Conservation (phyloP, 192 early-diverging fungal genomes). For the Geranomyces michiganensis region DNA sequence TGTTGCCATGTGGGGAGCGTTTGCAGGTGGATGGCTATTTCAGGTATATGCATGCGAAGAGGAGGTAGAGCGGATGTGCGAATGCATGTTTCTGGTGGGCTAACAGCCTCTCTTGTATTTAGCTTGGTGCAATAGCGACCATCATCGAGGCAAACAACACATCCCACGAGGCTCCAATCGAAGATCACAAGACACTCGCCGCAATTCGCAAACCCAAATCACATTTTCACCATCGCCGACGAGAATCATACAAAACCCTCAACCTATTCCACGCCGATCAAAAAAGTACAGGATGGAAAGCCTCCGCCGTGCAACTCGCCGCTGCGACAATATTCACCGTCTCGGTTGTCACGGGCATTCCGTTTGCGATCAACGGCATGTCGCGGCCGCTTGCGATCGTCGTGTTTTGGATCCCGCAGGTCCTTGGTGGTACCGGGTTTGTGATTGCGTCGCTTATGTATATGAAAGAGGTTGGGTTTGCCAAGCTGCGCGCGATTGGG, state of each 20-base stretch:
- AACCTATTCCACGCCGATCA: background rate
- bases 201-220: background rate
- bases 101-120: no score
- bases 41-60: background rate
- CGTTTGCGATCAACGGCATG: background rate
- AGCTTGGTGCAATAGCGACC: background rate
- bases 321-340: slow-evolving; percentile 12
- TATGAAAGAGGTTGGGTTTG: slow-evolving; percentile 18
- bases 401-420: slow-evolving; percentile 20
- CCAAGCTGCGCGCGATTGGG: background rate
- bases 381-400: background rate
- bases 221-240: background rate
- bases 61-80: no score
- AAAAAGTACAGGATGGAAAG: background rate
- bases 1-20: slow-evolving; percentile 8
- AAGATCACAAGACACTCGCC: background rate
- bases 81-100: no score
- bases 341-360: slow-evolving; percentile 18
- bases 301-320: slow-evolving; percentile 8
- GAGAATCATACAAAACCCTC: slow-evolving; percentile 2
- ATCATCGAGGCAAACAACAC: background rate
- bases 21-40: slow-evolving; percentile 15
- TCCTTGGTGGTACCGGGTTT: slow-evolving; percentile 11
- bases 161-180: background rate
- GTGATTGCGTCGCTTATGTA: slow-evolving; percentile 11